Evolutionary conservation across 2,329 filamentous ascomycete species (phyloP).

Genomic region (Huntiella decipiens): DNA sequence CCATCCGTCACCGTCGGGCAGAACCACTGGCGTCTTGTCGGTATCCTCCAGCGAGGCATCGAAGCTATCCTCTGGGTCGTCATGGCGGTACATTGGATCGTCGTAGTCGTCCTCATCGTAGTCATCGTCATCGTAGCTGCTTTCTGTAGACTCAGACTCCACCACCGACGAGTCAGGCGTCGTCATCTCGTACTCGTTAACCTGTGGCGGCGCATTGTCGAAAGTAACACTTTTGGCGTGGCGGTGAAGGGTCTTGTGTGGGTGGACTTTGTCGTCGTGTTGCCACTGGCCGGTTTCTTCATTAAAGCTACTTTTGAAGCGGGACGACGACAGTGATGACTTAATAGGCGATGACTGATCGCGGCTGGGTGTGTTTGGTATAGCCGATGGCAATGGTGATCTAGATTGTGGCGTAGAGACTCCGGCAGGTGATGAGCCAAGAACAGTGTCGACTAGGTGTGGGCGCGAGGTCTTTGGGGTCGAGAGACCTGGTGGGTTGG

Average conservation of each 20-base stretch:
- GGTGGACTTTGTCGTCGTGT: slow-evolving; percentile 41
- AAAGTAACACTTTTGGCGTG: slow-evolving; percentile 97
- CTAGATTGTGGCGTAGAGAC: slow-evolving; percentile 8
- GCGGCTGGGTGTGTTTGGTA: slow-evolving; percentile 41
- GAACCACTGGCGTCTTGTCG: slow-evolving; percentile 93
- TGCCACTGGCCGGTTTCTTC: slow-evolving; percentile 50
- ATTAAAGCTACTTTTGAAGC: slow-evolving; percentile 51
- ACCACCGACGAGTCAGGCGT: slow-evolving; percentile 91
- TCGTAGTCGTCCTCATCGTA: slow-evolving; percentile 55
- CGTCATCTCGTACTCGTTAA: slow-evolving; percentile 97
- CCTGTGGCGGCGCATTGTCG: slow-evolving; percentile 74
- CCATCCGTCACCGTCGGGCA: slow-evolving; percentile 69
- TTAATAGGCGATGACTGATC: slow-evolving; percentile 67
- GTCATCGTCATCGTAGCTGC: slow-evolving; percentile 76
- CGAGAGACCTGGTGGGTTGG: not conserved
- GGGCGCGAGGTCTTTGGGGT: not conserved
- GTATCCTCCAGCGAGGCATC: slow-evolving; percentile 90
- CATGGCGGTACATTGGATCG: slow-evolving; percentile 30
- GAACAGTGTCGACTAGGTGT: slow-evolving; percentile 3
- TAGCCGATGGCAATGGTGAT: slow-evolving; percentile 13
- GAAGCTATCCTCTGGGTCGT: slow-evolving; percentile 62
- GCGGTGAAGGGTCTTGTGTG: slow-evolving; percentile 52
- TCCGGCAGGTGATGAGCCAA: slow-evolving; percentile 5
- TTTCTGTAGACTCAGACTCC: slow-evolving; percentile 74
- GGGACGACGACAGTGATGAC: slow-evolving; percentile 58